Evolutionary conservation across 2,329 filamentous ascomycete species (phyloP).

Genomic region (Canariomyces notabilis): DNA sequence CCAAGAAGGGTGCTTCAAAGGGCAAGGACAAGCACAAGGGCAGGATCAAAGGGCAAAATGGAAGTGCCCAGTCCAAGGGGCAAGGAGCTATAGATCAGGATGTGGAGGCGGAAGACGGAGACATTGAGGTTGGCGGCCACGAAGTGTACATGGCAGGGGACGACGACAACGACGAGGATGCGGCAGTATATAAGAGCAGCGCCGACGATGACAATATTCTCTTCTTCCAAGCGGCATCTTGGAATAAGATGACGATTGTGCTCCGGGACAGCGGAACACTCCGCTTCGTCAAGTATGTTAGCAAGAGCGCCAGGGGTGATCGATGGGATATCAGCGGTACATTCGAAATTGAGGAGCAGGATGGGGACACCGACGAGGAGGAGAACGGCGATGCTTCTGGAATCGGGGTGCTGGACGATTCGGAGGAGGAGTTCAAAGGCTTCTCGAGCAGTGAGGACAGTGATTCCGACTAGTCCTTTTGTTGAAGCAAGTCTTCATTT

Average conservation of each 20-base stretch:
- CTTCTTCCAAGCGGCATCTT: constrained; percentile 60
- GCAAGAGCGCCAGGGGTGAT: constrained; percentile 74
- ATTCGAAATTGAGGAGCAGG: constrained; percentile 63
- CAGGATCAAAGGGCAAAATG: constrained; percentile 26
- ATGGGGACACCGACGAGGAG: constrained; percentile 37
- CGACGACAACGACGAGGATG: constrained; percentile 61
- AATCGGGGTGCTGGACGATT: constrained; percentile 34
- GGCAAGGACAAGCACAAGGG: constrained; percentile 29
- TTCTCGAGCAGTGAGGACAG: constrained; percentile 41
- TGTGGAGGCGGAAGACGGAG: constrained; percentile 28
- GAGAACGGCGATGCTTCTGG: constrained; percentile 29
- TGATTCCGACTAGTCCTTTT: constrained; percentile 19
- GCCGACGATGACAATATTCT: constrained; percentile 70
- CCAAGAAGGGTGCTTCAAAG: constrained; percentile 7
- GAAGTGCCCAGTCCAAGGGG: constrained; percentile 21
- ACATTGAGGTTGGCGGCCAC: constrained; percentile 64
- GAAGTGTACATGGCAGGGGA: constrained; percentile 93
- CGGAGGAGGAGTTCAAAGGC: constrained; percentile 53
- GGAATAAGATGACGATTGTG: constrained; percentile 91
- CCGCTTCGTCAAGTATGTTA: constrained; percentile 96
- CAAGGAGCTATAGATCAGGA: constrained; percentile 29
- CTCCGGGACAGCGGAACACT: constrained; percentile 80
- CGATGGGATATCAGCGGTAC: constrained; percentile 84
- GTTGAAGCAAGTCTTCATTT: not conserved
- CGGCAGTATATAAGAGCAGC: constrained; percentile 78